phyloP scores from a whole-genome alignment of 2,329 filamentous ascomycete genomes.

The Pezicula rhizophila region DNA sequence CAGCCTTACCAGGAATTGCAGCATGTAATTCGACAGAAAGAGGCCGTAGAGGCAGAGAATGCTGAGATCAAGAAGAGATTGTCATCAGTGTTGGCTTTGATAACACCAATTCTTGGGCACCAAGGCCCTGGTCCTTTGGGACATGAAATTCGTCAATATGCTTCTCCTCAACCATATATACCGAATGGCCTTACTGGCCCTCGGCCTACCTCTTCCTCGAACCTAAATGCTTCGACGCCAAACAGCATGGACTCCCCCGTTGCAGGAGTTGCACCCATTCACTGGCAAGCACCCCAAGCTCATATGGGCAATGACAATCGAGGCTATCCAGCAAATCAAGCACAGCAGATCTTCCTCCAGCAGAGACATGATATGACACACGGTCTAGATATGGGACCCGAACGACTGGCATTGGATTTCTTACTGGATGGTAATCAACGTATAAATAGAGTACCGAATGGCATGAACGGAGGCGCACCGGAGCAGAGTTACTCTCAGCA shows the following conservation, averaged over 20 bases:
- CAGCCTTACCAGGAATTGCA: constrained; percentile 83
- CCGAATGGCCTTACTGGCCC: constrained; percentile 22
- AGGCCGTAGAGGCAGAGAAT: constrained; percentile 73
- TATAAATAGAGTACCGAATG: constrained; percentile 45
- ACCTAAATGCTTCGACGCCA: constrained; percentile 33
- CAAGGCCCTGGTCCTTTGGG: constrained; percentile 18
- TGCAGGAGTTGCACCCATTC: constrained; percentile 19
- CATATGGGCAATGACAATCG: constrained; percentile 20
- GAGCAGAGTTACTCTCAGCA: constrained; percentile 31
- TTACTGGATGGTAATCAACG: constrained; percentile 57
- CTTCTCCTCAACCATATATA: constrained; percentile 16
- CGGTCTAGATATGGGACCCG: constrained; percentile 54
- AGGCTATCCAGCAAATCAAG: constrained; percentile 29
- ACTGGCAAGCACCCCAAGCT: constrained; percentile 25
- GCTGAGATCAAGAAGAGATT: constrained; percentile 67
- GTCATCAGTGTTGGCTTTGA: constrained; percentile 55
- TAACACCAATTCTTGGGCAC: constrained; percentile 49
- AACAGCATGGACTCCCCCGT: constrained; percentile 33
- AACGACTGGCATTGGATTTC: constrained; percentile 68
- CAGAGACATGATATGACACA: constrained; percentile 46
- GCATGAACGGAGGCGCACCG: constrained; percentile 35
- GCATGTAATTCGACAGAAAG: constrained; percentile 66
- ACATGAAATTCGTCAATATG: constrained; percentile 13
- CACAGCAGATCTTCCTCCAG: constrained; percentile 27
- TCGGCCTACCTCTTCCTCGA: constrained; percentile 21